phyloP scores from a whole-genome alignment of 2,329 filamentous ascomycete genomes.

The Claviceps sp. region DNA sequence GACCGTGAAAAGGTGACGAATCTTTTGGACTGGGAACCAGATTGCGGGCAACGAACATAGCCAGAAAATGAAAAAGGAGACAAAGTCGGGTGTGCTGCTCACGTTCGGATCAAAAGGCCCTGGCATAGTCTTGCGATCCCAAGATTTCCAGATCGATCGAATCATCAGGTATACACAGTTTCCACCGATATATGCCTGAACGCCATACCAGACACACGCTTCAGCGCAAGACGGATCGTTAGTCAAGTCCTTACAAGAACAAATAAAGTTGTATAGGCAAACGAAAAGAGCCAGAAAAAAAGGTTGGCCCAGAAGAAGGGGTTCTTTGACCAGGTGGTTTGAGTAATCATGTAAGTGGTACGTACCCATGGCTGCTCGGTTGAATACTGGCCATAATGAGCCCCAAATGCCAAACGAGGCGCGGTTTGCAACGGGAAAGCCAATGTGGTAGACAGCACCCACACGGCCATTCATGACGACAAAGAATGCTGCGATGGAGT shows the following conservation, averaged over 20 bases:
- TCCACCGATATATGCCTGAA: constrained; percentile 75
- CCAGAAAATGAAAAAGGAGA: constrained; percentile 84
- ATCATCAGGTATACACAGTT: constrained; percentile 85
- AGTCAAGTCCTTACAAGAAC: not conserved
- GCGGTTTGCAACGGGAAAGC: constrained; percentile 69
- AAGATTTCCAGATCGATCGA: constrained; percentile 63
- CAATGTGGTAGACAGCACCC: constrained; percentile 77
- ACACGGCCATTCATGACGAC: constrained; percentile 69
- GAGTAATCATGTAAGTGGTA: not conserved
- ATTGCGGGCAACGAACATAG: constrained; percentile 66
- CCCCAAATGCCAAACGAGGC: constrained; percentile 84
- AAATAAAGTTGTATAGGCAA: not conserved
- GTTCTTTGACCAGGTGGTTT: not conserved
- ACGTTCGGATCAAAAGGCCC: constrained; percentile 53
- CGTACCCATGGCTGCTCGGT: constrained; percentile 65
- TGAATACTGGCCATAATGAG: constrained; percentile 76
- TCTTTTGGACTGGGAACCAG: constrained; percentile 80
- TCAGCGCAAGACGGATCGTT: not conserved
- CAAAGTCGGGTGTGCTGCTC: constrained; percentile 61
- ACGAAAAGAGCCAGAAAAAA: not conserved
- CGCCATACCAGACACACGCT: constrained; percentile 78
- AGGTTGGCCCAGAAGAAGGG: not conserved
- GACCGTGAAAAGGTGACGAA: constrained; percentile 80
- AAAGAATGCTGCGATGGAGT: constrained; percentile 63
- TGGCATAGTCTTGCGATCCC: constrained; percentile 44